Evolutionary conservation across 1,284 basidiomycete genomes (phyloP).

Genomic region (Puccinia horiana): DNA sequence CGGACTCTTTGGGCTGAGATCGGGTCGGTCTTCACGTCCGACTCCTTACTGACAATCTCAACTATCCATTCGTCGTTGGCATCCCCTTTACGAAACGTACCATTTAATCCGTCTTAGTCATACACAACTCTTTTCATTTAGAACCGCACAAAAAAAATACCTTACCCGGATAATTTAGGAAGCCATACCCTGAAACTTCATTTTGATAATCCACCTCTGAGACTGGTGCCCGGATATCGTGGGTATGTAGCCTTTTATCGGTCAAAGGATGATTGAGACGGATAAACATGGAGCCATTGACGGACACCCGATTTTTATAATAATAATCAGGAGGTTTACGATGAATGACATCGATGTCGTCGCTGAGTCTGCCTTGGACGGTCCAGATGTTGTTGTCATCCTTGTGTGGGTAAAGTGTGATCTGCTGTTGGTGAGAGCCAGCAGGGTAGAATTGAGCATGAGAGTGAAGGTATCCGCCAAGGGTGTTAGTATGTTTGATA

Average conservation of each 20-base stretch:
- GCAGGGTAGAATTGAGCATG: conserved; percentile 83
- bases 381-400: conserved; percentile 91
- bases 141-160: neutral
- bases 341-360: conserved; percentile 65
- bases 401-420: conserved; percentile 93
- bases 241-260: conserved; percentile 86
- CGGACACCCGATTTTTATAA: conserved; percentile 28
- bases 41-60: conserved; percentile 70
- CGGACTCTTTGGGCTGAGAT: conserved; percentile 72
- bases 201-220: conserved; percentile 99
- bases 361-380: conserved; percentile 64
- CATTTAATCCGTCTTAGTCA: neutral
- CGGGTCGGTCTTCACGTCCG: conserved; percentile 63
- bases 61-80: conserved; percentile 93
- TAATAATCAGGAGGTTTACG: conserved; percentile 20
- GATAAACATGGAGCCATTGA: conserved; percentile 72
- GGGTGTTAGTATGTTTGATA: conserved; percentile 89
- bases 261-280: conserved; percentile 80
- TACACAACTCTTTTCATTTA: neutral
- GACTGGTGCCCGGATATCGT: conserved; percentile 90
- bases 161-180: conserved; percentile 67
- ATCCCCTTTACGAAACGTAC: conserved; percentile 62
- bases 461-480: conserved; percentile 96
- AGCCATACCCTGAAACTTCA: conserved; percentile 93
- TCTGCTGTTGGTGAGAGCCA: conserved; percentile 78